Evolutionary conservation across 1,284 basidiomycete species (phyloP), one percentile per base, ranked within the genome.

Genomic region (Mycosarcoma mackinlayi): DNA sequence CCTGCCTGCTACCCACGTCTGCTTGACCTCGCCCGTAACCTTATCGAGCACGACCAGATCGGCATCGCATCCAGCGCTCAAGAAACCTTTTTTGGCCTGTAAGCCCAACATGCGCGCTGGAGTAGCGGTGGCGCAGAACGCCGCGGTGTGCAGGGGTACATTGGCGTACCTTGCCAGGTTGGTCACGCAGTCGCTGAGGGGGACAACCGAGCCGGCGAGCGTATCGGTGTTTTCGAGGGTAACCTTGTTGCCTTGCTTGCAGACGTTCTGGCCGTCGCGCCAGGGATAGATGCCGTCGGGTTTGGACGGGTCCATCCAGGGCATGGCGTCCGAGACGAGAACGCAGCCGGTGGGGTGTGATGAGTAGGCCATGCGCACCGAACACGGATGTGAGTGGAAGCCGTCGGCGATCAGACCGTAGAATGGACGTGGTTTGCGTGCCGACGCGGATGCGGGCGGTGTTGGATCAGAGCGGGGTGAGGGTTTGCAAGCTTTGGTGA

Each of bases 401-500:
- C 93, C 93, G 80, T 95, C 93, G 11, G 92, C 92, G 64, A 95
- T 95, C 61, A 94, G 84, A 52, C 91, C 92, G 78, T 91, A 95
- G 84, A 87, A 87, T 67, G 89, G 89, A n/a, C 84, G 27, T 9
- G 41, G 37, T 34, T 56, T 49, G 30, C 60, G 50, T 38, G n/a
- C 6, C 8, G 37, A 6, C 8, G 8, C 37, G n/a, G n/a, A n/a
- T n/a, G n/a, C n/a, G n/a, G n/a, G n/a, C n/a, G n/a, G n/a, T 31
- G 30, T 14, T 8, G 14, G 37, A 21, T 38, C 37, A 19, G 9
- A 14, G 8, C 5, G 19, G 3, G 30, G 30, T 31, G 30, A 31
- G 4, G 37, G 11, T 4, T 21, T 28, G 19, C 6, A 1, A 19
- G 23, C 1, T n/a, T 28, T 27, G 19, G 24, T 24, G 18, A 24